These are phyloP conservation scores for Trichoderma parareesei DNA, from an alignment of 495 filamentous ascomycete genomes.

Conservation along the genomic window DNA sequence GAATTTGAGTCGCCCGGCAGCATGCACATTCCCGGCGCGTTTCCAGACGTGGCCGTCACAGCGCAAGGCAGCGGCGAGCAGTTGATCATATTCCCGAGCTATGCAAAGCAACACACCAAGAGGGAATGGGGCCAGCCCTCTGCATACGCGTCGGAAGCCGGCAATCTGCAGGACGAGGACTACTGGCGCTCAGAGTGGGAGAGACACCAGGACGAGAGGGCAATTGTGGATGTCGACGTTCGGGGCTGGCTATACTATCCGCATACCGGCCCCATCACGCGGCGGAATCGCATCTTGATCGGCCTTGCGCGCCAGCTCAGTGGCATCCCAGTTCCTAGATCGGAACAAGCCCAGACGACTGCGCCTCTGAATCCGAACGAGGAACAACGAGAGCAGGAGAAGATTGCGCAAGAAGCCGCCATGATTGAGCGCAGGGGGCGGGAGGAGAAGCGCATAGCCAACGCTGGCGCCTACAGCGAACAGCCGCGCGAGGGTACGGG, in stretches of 20 bases:
- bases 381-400: slow-evolving; percentile 44
- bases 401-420: slow-evolving; percentile 62
- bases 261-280: slow-evolving; percentile 73
- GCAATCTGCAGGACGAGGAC: slow-evolving; percentile 39
- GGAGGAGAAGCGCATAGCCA: slow-evolving; percentile 61
- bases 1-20: slow-evolving; percentile 43
- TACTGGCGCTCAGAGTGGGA: slow-evolving; percentile 67
- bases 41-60: slow-evolving; percentile 72
- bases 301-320: slow-evolving; percentile 76
- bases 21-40: slow-evolving; percentile 61
- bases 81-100: slow-evolving; percentile 90
- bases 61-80: slow-evolving; percentile 69
- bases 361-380: slow-evolving; percentile 20
- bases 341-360: slow-evolving; percentile 21
- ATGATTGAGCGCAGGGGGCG: slow-evolving; percentile 63
- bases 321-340: slow-evolving; percentile 53
- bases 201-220: slow-evolving; percentile 62
- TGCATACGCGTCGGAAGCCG: slow-evolving; percentile 14
- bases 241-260: slow-evolving; percentile 91
- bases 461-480: slow-evolving; percentile 49
- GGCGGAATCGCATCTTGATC: slow-evolving; percentile 78
- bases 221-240: slow-evolving; percentile 87
- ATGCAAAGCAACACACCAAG: slow-evolving; percentile 64
- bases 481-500: slow-evolving; percentile 25
- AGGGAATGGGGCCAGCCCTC: slow-evolving; percentile 11